Evolutionary conservation across 495 filamentous ascomycete species (phyloP), one percentile per base, ranked within the genome.

Genomic region (Aspergillus egyptiacus): DNA sequence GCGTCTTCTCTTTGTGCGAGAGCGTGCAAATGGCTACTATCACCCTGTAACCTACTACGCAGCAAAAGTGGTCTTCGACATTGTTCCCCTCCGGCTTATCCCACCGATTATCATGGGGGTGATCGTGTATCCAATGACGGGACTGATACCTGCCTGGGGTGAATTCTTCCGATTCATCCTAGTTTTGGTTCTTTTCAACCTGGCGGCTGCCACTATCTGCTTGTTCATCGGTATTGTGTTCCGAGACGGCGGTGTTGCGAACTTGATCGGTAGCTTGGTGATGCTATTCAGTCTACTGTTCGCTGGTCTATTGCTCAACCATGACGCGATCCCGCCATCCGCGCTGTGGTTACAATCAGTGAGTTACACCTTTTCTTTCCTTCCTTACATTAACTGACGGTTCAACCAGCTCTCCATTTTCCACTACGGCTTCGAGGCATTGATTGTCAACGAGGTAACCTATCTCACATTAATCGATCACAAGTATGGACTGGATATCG

Each of bases 221-320:
- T 74, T 99, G 3, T 97, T 99, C 63, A 91, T 99, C 56, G 93
- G 93, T 46, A 95, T 99, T 46, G 78, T 96, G 9, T 90, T 93
- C 76, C 87, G 86, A 55, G 91, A 97, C 51, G 77, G 74, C 6
- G 85, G 88, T n/a, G 87, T 99, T 2, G 94, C 94, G 50, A 96
- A 96, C 65, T 67, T 99, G 45, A 89, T 97, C 39, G 94, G 93
- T 34, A 93, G 87, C 58, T 63, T 99, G 58, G 89, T 97, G 39
- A 99, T 99, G 93, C 78, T 99, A 24, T 99, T 99, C 72, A 93
- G 86, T 59, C 68, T 99, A 56, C 77, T 99, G 1, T 96, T 99
- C 67, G 90, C 89, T 0, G 93, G 93, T 48, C 73, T 97, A 25
- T 69, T 99, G 40, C 77, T 99, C 37, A 99, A 99, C 62, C 90